Percentiles rank a stretch among this genome's conserved stretches.
Evolutionary conservation across 768 basidiomycete species (phyloP).

Genomic region (Daedaleopsis sinensis): DNA sequence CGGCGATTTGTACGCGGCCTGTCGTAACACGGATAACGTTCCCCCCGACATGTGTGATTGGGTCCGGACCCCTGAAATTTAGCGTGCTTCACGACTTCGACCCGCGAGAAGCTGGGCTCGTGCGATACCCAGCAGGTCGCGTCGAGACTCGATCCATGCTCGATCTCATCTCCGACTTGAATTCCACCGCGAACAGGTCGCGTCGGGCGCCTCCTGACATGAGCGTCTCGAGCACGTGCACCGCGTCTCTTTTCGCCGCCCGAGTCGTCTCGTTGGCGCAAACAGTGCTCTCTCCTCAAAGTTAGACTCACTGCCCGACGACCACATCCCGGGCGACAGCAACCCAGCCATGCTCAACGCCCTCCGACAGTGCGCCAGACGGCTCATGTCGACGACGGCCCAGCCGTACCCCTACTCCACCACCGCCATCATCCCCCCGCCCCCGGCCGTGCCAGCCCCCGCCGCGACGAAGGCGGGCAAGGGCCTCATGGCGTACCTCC

Average conservation of each 20-base stretch:
- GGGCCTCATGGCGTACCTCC: conserved; percentile 78
- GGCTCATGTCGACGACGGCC: conserved; percentile 47
- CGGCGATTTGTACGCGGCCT: background rate
- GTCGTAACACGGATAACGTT: background rate
- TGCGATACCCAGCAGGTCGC: background rate
- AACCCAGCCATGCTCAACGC: conserved; percentile 37
- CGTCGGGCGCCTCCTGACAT: background rate
- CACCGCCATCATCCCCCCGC: conserved; percentile 54
- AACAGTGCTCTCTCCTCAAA: background rate
- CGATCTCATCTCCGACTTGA: background rate
- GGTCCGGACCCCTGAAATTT: background rate
- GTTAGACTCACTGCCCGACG: background rate
- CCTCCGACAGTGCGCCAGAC: conserved; percentile 40
- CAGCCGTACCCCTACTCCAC: conserved; percentile 74
- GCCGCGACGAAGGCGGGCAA: conserved; percentile 62
- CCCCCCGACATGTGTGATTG: background rate
- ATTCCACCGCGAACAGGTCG: background rate
- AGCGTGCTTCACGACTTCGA: background rate
- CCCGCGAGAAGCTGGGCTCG: background rate
- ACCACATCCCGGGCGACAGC: no score
- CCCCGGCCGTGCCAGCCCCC: conserved; percentile 45
- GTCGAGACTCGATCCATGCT: background rate
- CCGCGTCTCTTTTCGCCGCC: conserved; percentile 12
- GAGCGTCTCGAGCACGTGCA: conserved; percentile 16
- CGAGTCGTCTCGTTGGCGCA: conserved; percentile 2